A percentile compares a stretch with the other conserved stretches of the same genome.
phyloP scores from a whole-genome alignment of 441 rosid species.

The Erodium trifolium region DNA sequence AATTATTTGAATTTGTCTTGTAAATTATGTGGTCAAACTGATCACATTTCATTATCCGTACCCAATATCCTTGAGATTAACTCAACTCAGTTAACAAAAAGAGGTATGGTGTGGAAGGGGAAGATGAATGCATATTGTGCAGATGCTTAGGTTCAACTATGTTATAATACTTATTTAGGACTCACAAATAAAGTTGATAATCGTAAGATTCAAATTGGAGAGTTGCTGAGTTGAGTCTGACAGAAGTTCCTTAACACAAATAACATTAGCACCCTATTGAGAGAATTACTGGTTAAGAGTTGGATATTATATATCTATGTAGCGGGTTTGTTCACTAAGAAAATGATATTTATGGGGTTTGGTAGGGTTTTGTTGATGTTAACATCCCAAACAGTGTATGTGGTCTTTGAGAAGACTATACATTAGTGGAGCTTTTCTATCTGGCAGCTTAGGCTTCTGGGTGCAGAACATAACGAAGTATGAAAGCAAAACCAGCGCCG shows the following conservation, averaged over 20 bases:
- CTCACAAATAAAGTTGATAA: neutral
- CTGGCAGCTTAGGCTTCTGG: conserved; percentile 3
- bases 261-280: neutral
- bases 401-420: neutral
- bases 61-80: conserved; percentile 1
- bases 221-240: conserved; percentile 7
- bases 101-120: conserved; percentile 5
- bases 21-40: conserved; percentile 10
- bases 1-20: conserved; percentile 9
- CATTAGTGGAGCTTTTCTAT: conserved; percentile 2
- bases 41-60: neutral
- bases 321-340: neutral
- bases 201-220: neutral
- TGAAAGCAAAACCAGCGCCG: neutral
- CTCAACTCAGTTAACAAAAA: conserved; percentile 1
- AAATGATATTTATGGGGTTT: neutral
- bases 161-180: neutral
- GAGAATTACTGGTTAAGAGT: neutral
- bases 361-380: conserved; percentile 1
- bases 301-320: neutral
- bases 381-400: neutral
- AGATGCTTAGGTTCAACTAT: neutral
- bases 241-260: neutral
- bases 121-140: neutral
- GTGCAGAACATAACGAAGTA: neutral